Evolutionary conservation across 495 filamentous ascomycete species (phyloP).

Genomic region (Xylaria longipes): DNA sequence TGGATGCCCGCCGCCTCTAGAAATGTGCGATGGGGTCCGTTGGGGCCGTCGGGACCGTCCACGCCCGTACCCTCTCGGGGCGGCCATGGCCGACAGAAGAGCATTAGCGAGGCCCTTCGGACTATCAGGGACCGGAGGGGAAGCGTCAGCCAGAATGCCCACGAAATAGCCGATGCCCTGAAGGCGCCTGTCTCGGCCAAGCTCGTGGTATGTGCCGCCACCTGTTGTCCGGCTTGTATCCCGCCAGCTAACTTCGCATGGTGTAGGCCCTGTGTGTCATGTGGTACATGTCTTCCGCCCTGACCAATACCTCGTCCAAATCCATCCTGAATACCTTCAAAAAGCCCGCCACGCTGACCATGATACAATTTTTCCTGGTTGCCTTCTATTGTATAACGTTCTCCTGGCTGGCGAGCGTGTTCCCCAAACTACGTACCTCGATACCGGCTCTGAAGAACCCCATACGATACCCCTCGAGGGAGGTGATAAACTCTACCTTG

Average conservation of each 20-base stretch:
- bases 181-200: constrained; percentile 87
- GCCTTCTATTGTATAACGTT: constrained; percentile 84
- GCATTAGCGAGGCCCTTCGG: constrained; percentile 82
- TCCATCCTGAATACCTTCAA: constrained; percentile 93
- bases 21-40: constrained; percentile 54
- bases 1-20: constrained; percentile 57
- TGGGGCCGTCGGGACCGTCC: constrained; percentile 34
- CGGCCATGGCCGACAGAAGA: constrained; percentile 75
- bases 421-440: constrained; percentile 68
- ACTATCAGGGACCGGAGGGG: constrained; percentile 77
- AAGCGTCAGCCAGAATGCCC: constrained; percentile 89
- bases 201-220: constrained; percentile 72
- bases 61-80: constrained; percentile 44
- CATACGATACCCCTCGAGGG: constrained; percentile 79
- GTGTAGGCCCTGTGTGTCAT: constrained; percentile 76
- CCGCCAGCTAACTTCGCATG: constrained; percentile 26
- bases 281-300: constrained; percentile 93
- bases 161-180: constrained; percentile 90
- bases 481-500: constrained; percentile 85
- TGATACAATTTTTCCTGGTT: constrained; percentile 95
- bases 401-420: constrained; percentile 71
- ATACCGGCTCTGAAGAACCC: constrained; percentile 83
- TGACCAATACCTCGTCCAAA: constrained; percentile 98
- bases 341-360: constrained; percentile 89
- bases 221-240: constrained; percentile 23